Percentiles rank a stretch among this genome's conserved stretches.
Evolutionary conservation across 148 eudicot species (phyloP).

Genomic region (Fallopia convolvulus): DNA sequence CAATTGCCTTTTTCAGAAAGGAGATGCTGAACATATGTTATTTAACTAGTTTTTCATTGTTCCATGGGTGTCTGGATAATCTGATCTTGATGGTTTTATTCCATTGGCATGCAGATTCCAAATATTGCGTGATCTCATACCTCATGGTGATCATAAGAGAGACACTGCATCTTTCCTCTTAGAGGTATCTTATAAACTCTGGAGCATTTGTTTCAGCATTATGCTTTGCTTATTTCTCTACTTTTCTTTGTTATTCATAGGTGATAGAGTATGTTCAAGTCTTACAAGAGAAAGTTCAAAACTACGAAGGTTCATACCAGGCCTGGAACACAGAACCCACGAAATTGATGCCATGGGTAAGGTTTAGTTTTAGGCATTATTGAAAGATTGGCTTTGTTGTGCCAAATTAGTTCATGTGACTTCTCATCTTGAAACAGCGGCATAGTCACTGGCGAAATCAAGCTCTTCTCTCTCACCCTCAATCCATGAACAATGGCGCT

Average conservation of each 20-base stretch:
- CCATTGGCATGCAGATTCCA: slow-evolving; percentile 54
- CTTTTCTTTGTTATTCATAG: slow-evolving; percentile 24
- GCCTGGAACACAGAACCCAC: slow-evolving; percentile 73
- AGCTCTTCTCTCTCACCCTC: slow-evolving; percentile 46
- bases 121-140: slow-evolving; percentile 71
- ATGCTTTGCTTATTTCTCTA: too few relatives aligned
- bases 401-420: background rate
- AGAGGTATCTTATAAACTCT: slow-evolving; percentile 41
- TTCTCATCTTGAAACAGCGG: slow-evolving; percentile 34
- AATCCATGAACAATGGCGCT: slow-evolving; percentile 43
- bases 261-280: slow-evolving; percentile 82
- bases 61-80: background rate
- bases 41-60: background rate
- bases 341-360: slow-evolving; percentile 95
- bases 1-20: background rate
- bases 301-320: slow-evolving; percentile 79
- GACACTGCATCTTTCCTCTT: slow-evolving; percentile 87
- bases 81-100: background rate
- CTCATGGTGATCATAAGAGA: slow-evolving; percentile 84
- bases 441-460: slow-evolving; percentile 84
- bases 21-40: background rate
- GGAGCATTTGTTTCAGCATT: background rate
- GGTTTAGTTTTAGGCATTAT: slow-evolving; percentile 10
- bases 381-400: background rate
- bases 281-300: slow-evolving; percentile 77